Percentiles rank a stretch among this genome's conserved stretches.
Evolutionary conservation across 306 rosid genomes (phyloP).

Genomic region (Bauhinia variegata): DNA sequence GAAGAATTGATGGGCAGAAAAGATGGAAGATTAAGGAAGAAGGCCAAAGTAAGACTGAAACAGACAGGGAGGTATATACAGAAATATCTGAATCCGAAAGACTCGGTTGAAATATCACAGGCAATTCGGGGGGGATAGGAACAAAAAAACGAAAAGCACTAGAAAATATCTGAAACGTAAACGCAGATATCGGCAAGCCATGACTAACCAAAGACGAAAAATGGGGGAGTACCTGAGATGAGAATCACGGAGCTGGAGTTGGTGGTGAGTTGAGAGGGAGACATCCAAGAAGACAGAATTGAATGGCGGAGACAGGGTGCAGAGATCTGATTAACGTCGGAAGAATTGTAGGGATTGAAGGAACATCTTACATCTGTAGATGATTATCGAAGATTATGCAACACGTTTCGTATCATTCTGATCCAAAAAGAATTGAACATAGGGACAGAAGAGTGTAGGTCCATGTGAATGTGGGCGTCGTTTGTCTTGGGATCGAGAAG

Average conservation of each 20-base stretch:
- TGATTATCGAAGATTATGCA: constrained; percentile 31
- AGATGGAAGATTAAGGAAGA: constrained; percentile 6
- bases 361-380: constrained; percentile 24
- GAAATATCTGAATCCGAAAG: constrained; percentile 25
- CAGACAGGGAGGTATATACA: constrained; percentile 20
- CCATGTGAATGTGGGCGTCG: constrained; percentile 28
- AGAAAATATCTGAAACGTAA: constrained; percentile 3
- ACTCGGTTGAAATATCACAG: constrained; percentile 36
- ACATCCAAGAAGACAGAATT: background rate
- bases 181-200: background rate
- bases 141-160: background rate
- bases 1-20: background rate
- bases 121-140: background rate
- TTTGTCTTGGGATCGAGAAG: constrained; percentile 1
- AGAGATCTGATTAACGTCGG: constrained; percentile 58
- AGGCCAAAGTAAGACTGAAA: constrained; percentile 29
- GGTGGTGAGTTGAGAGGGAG: background rate
- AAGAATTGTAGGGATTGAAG: constrained; percentile 37
- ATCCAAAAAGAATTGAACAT: constrained; percentile 1
- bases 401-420: constrained; percentile 27
- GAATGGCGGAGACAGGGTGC: constrained; percentile 22
- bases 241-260: background rate
- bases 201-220: background rate
- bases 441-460: constrained; percentile 29
- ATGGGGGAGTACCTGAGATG: constrained; percentile 17